phyloP scores from a whole-genome alignment of 352 stramenopile species.

The Thalassiosira ordinaria region DNA sequence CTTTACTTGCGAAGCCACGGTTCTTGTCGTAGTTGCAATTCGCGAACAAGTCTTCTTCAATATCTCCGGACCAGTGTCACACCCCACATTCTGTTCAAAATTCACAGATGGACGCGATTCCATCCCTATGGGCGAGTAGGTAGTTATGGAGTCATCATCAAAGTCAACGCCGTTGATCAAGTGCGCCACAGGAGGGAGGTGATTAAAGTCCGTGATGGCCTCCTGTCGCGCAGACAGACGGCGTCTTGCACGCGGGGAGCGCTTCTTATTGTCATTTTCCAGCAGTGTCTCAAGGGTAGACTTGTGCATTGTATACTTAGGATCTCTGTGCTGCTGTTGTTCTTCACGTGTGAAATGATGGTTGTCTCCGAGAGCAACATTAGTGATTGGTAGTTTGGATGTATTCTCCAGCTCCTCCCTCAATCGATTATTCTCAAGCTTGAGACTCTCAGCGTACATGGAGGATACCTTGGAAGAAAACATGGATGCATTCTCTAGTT shows the following conservation, averaged over 20 bases:
- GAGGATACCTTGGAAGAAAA: constrained; percentile 30
- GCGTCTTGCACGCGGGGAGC: not conserved
- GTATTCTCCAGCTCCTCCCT: constrained; percentile 12
- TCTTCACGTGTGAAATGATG: too few relatives aligned
- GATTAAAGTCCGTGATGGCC: constrained; percentile 12
- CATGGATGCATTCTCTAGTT: constrained; percentile 39
- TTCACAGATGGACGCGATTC: not conserved
- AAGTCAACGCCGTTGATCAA: constrained; percentile 57
- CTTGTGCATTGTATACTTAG: constrained; percentile 13
- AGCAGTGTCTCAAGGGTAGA: constrained; percentile 35
- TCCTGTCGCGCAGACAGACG: not conserved
- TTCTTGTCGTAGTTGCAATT: constrained; percentile 40
- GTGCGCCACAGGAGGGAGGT: constrained; percentile 13
- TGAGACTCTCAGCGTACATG: constrained; percentile 21
- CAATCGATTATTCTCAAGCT: constrained; percentile 39
- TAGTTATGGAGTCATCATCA: constrained; percentile 55
- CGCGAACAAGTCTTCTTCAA: constrained; percentile 24
- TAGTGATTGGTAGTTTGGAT: too few relatives aligned
- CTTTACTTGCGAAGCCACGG: constrained; percentile 40
- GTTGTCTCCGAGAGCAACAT: too few relatives aligned
- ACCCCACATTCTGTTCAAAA: constrained; percentile 7
- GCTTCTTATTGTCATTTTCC: constrained; percentile 24
- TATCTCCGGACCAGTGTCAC: constrained; percentile 12
- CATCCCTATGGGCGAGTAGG: constrained; percentile 1
- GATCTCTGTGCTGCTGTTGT: constrained; percentile 1